Evolutionary conservation across 2,329 filamentous ascomycete genomes (phyloP).

Genomic region (Cordyceps farinosa): DNA sequence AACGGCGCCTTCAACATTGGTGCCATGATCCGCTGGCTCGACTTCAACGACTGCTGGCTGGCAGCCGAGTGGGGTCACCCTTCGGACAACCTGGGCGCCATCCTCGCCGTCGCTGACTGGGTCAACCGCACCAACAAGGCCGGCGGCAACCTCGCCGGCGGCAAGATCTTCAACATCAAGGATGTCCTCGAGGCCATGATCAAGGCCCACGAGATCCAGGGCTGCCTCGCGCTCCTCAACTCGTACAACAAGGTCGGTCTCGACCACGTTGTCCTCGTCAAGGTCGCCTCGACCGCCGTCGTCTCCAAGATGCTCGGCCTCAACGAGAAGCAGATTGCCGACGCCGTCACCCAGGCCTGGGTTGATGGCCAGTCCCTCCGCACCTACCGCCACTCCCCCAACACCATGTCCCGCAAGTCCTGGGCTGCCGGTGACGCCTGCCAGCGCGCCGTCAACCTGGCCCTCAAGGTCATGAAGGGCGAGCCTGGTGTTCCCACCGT

Average conservation of each 20-base stretch:
- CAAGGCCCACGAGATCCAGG: conserved; percentile 99
- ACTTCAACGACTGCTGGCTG: conserved; percentile 99
- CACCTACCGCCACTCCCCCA: conserved; percentile 95
- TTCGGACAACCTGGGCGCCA: conserved; percentile 95
- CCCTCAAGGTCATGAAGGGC: conserved; percentile 85
- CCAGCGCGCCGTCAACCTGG: conserved; percentile 89
- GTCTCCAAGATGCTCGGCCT: conserved; percentile 94
- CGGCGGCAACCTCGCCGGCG: conserved; percentile 75
- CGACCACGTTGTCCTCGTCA: conserved; percentile 96
- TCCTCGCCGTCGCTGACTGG: conserved; percentile 96
- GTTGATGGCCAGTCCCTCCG: conserved; percentile 94
- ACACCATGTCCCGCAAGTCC: conserved; percentile 99
- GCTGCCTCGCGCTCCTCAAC: conserved; percentile 93
- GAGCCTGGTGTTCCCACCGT: conserved; percentile 90
- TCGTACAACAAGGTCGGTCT: conserved; percentile 98
- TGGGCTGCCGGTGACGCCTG: conserved; percentile 99
- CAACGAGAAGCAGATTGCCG: conserved; percentile 83
- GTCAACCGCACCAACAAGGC: conserved; percentile 83
- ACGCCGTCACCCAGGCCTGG: conserved; percentile 95
- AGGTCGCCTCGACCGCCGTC: conserved; percentile 91
- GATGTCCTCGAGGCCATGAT: conserved; percentile 97
- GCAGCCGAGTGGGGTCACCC: conserved; percentile 99
- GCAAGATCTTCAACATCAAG: conserved; percentile 81
- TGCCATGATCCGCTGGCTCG: conserved; percentile 97
- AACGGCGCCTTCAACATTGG: conserved; percentile 98